phyloP scores from a whole-genome alignment of 495 filamentous ascomycete species.

The Cudoniella acicularis region DNA sequence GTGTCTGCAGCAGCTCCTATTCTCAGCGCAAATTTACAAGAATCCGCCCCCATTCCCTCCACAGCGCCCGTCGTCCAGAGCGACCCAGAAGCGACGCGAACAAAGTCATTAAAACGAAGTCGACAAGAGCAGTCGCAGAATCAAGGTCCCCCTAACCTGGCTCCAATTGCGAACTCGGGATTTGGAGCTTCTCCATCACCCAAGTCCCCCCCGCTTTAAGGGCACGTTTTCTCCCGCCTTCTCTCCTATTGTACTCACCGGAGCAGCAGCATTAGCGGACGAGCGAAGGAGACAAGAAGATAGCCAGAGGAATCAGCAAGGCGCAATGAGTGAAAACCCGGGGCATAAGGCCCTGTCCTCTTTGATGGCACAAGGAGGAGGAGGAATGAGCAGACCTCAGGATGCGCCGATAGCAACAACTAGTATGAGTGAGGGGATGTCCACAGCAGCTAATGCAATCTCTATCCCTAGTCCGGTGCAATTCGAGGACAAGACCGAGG shows the following conservation, averaged over 20 bases:
- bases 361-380: slow-evolving; percentile 47
- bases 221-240: slow-evolving; percentile 43
- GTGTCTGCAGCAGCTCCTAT: slow-evolving; percentile 12
- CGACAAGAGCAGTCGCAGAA: slow-evolving; percentile 43
- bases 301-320: slow-evolving; percentile 33
- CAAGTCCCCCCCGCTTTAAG: slow-evolving; percentile 47
- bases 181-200: slow-evolving; percentile 40
- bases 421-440: slow-evolving; percentile 38
- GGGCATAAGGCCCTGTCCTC: slow-evolving; percentile 47
- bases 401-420: slow-evolving; percentile 35
- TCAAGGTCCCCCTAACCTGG: slow-evolving; percentile 32
- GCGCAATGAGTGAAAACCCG: slow-evolving; percentile 47
- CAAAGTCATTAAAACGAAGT: slow-evolving; percentile 45
- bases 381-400: slow-evolving; percentile 49
- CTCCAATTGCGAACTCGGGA: slow-evolving; percentile 31
- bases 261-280: slow-evolving; percentile 53
- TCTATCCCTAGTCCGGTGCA: slow-evolving; percentile 32
- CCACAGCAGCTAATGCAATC: slow-evolving; percentile 35
- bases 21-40: slow-evolving; percentile 11
- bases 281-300: slow-evolving; percentile 49
- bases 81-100: slow-evolving; percentile 10
- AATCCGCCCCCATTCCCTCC: slow-evolving; percentile 9
- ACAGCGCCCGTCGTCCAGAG: not conserved
- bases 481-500: slow-evolving; percentile 33
- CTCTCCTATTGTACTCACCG: slow-evolving; percentile 45